Percentiles rank a stretch among this genome's conserved stretches.
phyloP scores from a whole-genome alignment of 2,329 filamentous ascomycete genomes.

The Monosporascus ibericus region DNA sequence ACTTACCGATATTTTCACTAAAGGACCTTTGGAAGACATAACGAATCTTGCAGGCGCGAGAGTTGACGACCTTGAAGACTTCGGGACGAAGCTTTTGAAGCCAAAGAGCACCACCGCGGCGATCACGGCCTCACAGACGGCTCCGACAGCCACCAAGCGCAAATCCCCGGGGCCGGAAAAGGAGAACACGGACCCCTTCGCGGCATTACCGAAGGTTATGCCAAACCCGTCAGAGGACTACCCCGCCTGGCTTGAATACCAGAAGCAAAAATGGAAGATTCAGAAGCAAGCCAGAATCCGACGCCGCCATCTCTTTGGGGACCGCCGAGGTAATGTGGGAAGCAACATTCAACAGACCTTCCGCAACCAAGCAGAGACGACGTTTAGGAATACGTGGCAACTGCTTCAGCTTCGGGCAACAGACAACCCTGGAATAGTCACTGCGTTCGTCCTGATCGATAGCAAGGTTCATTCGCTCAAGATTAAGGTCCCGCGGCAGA shows the following conservation, averaged over 20 bases:
- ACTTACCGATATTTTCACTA: conserved; percentile 84
- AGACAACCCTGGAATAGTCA: conserved; percentile 78
- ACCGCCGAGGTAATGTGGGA: conserved; percentile 63
- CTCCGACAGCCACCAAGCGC: conserved; percentile 55
- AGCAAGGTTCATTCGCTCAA: conserved; percentile 84
- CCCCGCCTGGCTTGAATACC: conserved; percentile 78
- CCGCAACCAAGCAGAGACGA: conserved; percentile 83
- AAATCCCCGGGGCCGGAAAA: conserved; percentile 63
- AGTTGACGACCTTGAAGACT: conserved; percentile 73
- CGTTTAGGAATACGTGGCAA: conserved; percentile 93
- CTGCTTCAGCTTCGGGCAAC: conserved; percentile 80
- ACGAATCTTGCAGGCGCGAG: conserved; percentile 53
- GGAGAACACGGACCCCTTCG: conserved; percentile 70
- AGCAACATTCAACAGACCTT: conserved; percentile 65
- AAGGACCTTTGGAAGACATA: conserved; percentile 68
- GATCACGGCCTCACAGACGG: conserved; percentile 50
- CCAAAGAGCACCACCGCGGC: conserved; percentile 51
- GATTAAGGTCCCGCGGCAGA: conserved; percentile 78
- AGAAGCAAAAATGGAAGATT: conserved; percentile 98
- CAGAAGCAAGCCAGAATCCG: conserved; percentile 85
- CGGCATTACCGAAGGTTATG: conserved; percentile 75
- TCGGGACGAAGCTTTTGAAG: conserved; percentile 62
- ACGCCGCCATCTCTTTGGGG: conserved; percentile 86
- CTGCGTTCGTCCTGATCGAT: conserved; percentile 87
- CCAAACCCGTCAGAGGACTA: conserved; percentile 84